Base-by-base conservation (phyloP, 1,139 yeast species). In the Spencermartinsiella ligniputridi region DNA sequence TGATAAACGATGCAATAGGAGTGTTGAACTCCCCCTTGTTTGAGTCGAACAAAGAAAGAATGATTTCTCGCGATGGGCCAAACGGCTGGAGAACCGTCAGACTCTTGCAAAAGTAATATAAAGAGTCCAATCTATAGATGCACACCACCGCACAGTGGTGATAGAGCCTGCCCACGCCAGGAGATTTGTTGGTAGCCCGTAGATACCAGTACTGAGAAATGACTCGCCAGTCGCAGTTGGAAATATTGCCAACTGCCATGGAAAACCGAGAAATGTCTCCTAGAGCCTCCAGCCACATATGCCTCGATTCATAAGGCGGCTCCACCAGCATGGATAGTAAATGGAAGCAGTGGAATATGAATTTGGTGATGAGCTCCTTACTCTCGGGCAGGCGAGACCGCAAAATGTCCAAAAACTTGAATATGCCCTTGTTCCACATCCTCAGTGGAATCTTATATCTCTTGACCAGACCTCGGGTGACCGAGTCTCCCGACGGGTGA, bases 361-460 rank as follows among this genome's bases (percentile, higher is more conserved):
- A 63, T 30, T 52, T 47, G 12, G 54, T 52, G 18, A 62, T 52
- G 29, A 54, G 47, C 12, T 53, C 61, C 13, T 51, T 52, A 11
- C 56, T 49, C 9, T 46, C 45, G 1, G 67, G 64, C 36, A 53
- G 37, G 27, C 48, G 49, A 2, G 46, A 46, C 16, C 63, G 52
- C 35, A 63, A 48, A 29, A 53, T 46, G 41, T 61, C 67, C 21
- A 63, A 48, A 37, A 55, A 56, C 38, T 48, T 52, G 44, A 60
- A 59, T n/a, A 63, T 54, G 21, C 66, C 67, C 34, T 53, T 51
- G 41, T 61, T 62, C 66, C 67, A 62, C 50, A 63, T 51, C 8
- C 65, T 52, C 20, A 58, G 49, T 2, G 64, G 61, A 30, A 63
- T 61, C 38, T 57, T 55, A 47, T 62, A 57, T 41, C 61, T 60